Evolutionary conservation across 768 basidiomycete genomes (phyloP).

Genomic region (Mrakia gelida): DNA sequence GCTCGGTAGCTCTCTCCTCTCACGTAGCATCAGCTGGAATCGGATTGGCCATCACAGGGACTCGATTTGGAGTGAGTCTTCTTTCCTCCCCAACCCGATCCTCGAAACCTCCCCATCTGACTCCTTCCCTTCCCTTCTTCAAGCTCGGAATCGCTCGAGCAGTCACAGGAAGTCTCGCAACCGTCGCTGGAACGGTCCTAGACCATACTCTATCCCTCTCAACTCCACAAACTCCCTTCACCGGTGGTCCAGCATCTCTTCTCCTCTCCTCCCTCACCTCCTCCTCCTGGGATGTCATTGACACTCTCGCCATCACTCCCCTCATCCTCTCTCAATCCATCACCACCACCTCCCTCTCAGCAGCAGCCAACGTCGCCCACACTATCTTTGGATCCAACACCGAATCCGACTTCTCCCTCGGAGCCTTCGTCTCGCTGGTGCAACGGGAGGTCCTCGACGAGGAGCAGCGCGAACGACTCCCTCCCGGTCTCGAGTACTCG

Average conservation of each 20-base stretch:
- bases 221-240: constrained; percentile 28
- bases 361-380: constrained; percentile 68
- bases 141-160: constrained; percentile 68
- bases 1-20: constrained; percentile 3
- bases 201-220: constrained; percentile 68
- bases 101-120: constrained; percentile 25
- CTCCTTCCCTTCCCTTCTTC: background rate
- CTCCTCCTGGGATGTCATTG: constrained; percentile 58
- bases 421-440: constrained; percentile 69
- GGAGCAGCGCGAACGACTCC: constrained; percentile 49
- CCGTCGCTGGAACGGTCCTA: constrained; percentile 57
- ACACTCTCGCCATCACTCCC: constrained; percentile 68
- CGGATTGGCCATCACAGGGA: constrained; percentile 55
- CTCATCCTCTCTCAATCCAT: constrained; percentile 71
- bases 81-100: constrained; percentile 21
- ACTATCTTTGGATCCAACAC: constrained; percentile 68
- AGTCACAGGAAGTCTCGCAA: constrained; percentile 58
- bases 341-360: constrained; percentile 67
- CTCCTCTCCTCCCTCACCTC: constrained; percentile 59
- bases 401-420: constrained; percentile 75
- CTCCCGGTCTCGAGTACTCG: constrained; percentile 60
- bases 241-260: constrained; percentile 56
- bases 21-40: constrained; percentile 8
- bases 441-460: constrained; percentile 68
- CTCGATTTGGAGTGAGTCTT: constrained; percentile 63